These are phyloP conservation scores for Podila minutissima DNA, from an alignment of 192 early-diverging fungal genomes.

Conservation along the genomic window DNA sequence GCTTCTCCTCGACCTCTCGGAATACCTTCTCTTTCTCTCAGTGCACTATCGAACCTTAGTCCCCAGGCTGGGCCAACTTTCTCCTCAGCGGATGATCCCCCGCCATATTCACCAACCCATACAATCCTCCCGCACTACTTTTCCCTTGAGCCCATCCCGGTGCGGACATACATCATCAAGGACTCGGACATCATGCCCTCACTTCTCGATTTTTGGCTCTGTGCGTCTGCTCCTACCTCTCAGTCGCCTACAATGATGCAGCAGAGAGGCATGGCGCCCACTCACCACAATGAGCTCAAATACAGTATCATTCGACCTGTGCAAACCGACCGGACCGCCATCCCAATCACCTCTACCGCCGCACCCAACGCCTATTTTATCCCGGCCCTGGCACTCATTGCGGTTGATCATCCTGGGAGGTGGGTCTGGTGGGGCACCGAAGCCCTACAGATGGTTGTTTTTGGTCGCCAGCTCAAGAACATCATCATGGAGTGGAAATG, in stretches of 20 bases:
- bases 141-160: slow-evolving; percentile 34
- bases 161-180: slow-evolving; percentile 33
- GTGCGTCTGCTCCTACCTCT: slow-evolving; percentile 9
- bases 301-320: slow-evolving; percentile 40
- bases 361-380: slow-evolving; percentile 29
- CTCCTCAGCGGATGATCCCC: slow-evolving; percentile 25
- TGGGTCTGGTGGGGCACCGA: slow-evolving; percentile 50
- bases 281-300: slow-evolving; percentile 20
- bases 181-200: slow-evolving; percentile 25
- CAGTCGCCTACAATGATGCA: slow-evolving; percentile 13
- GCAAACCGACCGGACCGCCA: slow-evolving; percentile 29
- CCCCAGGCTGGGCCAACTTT: not conserved
- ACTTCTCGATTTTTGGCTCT: slow-evolving; percentile 34
- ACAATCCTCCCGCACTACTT: slow-evolving; percentile 46
- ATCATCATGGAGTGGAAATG: slow-evolving; percentile 46
- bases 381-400: slow-evolving; percentile 25
- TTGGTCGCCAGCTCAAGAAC: slow-evolving; percentile 41
- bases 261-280: slow-evolving; percentile 16
- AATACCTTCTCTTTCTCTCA: slow-evolving; percentile 5
- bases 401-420: slow-evolving; percentile 24
- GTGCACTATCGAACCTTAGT: not conserved
- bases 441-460: slow-evolving; percentile 40
- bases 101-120: slow-evolving; percentile 45
- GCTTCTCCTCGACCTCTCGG: not conserved
- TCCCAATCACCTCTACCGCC: slow-evolving; percentile 4